Conservation (phyloP, 305 asterid species). For the Caryopteris hybrid region DNA sequence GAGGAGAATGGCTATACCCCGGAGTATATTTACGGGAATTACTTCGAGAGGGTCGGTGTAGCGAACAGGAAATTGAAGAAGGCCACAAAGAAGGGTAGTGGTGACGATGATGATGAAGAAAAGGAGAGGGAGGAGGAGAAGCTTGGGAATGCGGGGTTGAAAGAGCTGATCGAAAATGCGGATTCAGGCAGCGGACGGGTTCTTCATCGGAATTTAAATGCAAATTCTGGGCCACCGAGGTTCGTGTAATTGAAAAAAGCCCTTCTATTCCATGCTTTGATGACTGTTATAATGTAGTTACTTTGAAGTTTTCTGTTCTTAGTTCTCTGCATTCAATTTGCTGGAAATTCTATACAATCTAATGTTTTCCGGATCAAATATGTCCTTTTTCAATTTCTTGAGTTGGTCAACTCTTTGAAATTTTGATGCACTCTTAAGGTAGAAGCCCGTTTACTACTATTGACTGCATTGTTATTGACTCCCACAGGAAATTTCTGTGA, state of each 20-base stretch:
- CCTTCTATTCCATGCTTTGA: not conserved
- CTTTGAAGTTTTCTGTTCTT: not conserved
- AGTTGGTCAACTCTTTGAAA: not conserved
- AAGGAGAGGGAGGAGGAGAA: conserved; percentile 39
- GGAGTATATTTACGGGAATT: conserved; percentile 91
- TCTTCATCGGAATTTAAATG: conserved; percentile 43
- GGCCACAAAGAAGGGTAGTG: conserved; percentile 7
- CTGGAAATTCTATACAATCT: not conserved
- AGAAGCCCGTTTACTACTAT: not conserved
- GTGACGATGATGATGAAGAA: conserved; percentile 21
- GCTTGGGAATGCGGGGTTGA: conserved; percentile 59
- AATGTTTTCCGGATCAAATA: not conserved
- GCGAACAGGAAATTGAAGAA: conserved; percentile 24
- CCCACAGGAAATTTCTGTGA: not conserved
- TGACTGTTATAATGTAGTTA: not conserved
- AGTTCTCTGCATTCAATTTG: not conserved
- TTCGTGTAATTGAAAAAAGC: conserved; percentile 5
- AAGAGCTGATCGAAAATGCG: conserved; percentile 64
- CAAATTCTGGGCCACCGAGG: conserved; percentile 37
- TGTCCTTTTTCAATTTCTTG: not conserved
- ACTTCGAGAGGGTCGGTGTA: conserved; percentile 62
- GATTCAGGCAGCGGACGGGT: conserved; percentile 49
- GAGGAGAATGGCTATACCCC: conserved; percentile 88
- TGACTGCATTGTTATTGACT: not conserved
- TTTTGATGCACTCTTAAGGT: not conserved